A percentile compares a stretch with the other conserved stretches of the same genome.
Conservation (phyloP, 2,329 filamentous ascomycete genomes). For the Magnaporthales sp. region DNA sequence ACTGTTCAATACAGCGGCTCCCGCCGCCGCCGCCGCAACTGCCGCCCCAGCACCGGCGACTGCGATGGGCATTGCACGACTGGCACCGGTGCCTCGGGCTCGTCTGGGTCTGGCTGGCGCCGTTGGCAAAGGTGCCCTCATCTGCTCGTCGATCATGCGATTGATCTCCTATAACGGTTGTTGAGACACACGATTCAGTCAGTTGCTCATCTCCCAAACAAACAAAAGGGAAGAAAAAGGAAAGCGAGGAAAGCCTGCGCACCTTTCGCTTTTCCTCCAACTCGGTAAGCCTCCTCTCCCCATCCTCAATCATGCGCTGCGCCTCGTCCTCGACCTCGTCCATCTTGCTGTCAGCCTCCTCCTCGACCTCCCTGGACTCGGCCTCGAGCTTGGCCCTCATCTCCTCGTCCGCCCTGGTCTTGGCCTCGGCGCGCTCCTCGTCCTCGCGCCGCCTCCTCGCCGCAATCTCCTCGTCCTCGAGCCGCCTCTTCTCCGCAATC, state of each 20-base stretch:
- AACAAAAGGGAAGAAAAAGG: too few species aligned
- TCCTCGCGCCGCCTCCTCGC: slow-evolving; percentile 26
- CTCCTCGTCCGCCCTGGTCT: slow-evolving; percentile 21
- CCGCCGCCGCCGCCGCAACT: not conserved
- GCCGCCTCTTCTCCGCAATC: slow-evolving; percentile 25
- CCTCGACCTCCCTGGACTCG: slow-evolving; percentile 21
- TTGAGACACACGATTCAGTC: not conserved
- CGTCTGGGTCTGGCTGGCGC: slow-evolving; percentile 16
- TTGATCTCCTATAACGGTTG: slow-evolving; percentile 27
- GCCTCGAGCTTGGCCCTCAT: slow-evolving; percentile 19
- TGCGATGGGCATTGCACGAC: not conserved
- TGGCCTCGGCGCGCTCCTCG: slow-evolving; percentile 19
- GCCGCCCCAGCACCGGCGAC: not conserved
- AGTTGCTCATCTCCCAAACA: not conserved
- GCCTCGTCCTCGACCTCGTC: slow-evolving; percentile 23
- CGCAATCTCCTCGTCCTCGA: slow-evolving; percentile 31
- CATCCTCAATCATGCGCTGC: slow-evolving; percentile 18
- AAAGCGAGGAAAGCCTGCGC: slow-evolving; percentile 6
- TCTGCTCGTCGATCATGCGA: slow-evolving; percentile 30
- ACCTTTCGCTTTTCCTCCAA: slow-evolving; percentile 26
- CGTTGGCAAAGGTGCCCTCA: slow-evolving; percentile 23
- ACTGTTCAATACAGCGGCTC: slow-evolving; percentile 7
- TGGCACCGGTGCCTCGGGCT: not conserved
- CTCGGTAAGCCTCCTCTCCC: slow-evolving; percentile 20
- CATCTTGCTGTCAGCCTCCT: slow-evolving; percentile 26